phyloP scores from a whole-genome alignment of 2,329 filamentous ascomycete genomes.

The Beauveria varroae region DNA sequence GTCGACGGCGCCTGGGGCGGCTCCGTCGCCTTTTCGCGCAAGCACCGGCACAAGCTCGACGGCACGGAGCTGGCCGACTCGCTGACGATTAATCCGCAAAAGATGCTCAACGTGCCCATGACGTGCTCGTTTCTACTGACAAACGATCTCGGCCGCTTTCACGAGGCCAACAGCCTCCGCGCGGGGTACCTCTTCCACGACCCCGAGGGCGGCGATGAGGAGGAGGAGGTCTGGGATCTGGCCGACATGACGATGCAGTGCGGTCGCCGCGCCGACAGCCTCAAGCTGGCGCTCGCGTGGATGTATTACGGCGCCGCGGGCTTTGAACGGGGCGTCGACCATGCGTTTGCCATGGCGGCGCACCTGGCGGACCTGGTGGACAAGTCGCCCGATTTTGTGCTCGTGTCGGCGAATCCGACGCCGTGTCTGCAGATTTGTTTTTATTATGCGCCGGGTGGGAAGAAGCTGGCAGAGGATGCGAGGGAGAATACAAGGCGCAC shows the following conservation, averaged over 20 bases:
- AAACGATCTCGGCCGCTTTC: conserved; percentile 68
- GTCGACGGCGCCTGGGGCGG: conserved; percentile 91
- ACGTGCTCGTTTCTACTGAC: conserved; percentile 87
- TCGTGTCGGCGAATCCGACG: conserved; percentile 69
- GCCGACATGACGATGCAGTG: conserved; percentile 92
- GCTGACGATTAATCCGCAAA: conserved; percentile 90
- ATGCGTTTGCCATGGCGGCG: conserved; percentile 63
- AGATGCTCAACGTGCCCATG: conserved; percentile 88
- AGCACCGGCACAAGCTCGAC: conserved; percentile 54
- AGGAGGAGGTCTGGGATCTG: conserved; percentile 69
- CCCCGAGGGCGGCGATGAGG: conserved; percentile 39
- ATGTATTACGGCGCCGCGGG: conserved; percentile 76
- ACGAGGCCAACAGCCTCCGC: conserved; percentile 74
- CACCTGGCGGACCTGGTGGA: conserved; percentile 57
- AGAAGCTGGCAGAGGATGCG: conserved; percentile 31
- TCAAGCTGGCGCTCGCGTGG: conserved; percentile 86
- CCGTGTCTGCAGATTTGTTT: conserved; percentile 94
- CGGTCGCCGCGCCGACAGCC: conserved; percentile 72
- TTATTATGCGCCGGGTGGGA: conserved; percentile 61
- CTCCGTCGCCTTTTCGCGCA: conserved; percentile 64
- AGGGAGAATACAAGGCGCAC: conserved; percentile 42
- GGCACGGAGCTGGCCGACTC: conserved; percentile 72
- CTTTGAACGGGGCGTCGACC: conserved; percentile 62
- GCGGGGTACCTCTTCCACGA: conserved; percentile 81
- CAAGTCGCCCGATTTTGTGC: conserved; percentile 50